A percentile compares a stretch with the other conserved stretches of the same genome.
phyloP scores from a whole-genome alignment of 2,329 filamentous ascomycete species.

The Epichloe baconii region DNA sequence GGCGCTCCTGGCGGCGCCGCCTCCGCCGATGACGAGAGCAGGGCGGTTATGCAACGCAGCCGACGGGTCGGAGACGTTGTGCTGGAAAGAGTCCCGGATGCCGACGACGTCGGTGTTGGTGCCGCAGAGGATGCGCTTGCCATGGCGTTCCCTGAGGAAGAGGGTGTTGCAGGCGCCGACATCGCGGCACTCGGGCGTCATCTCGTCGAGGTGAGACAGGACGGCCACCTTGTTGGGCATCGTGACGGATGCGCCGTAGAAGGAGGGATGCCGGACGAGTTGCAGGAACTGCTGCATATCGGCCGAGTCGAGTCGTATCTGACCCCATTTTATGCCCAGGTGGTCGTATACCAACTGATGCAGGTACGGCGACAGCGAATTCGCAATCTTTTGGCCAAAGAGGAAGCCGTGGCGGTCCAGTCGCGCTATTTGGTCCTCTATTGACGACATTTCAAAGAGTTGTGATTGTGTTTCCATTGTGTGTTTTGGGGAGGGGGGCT shows the following conservation, averaged over 20 bases:
- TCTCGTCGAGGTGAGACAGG: constrained; percentile 56
- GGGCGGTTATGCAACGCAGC: constrained; percentile 43
- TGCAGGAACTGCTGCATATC: constrained; percentile 35
- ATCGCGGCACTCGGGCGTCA: constrained; percentile 58
- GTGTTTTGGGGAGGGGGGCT: neutral
- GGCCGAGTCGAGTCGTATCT: constrained; percentile 38
- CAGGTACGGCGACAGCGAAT: constrained; percentile 41
- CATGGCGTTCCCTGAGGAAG: constrained; percentile 43
- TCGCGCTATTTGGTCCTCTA: constrained; percentile 9
- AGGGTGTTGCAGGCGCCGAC: constrained; percentile 74
- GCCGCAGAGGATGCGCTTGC: constrained; percentile 46
- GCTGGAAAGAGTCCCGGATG: constrained; percentile 57
- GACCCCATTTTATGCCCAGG: constrained; percentile 36
- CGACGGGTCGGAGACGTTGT: constrained; percentile 35
- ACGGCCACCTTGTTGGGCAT: constrained; percentile 79
- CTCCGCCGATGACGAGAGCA: constrained; percentile 63
- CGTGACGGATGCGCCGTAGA: constrained; percentile 56
- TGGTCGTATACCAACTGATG: constrained; percentile 40
- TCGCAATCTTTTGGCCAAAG: constrained; percentile 42
- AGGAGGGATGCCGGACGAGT: constrained; percentile 42
- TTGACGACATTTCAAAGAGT: neutral
- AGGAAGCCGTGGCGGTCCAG: constrained; percentile 38
- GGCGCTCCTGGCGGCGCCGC: constrained; percentile 65
- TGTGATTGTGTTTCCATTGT: neutral
- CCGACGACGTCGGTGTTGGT: constrained; percentile 76